Percentiles rank a stretch among this genome's conserved stretches.
These are phyloP conservation scores for Bipolaris cookei DNA, from an alignment of 2,329 filamentous ascomycete species.

Conservation along the genomic window DNA sequence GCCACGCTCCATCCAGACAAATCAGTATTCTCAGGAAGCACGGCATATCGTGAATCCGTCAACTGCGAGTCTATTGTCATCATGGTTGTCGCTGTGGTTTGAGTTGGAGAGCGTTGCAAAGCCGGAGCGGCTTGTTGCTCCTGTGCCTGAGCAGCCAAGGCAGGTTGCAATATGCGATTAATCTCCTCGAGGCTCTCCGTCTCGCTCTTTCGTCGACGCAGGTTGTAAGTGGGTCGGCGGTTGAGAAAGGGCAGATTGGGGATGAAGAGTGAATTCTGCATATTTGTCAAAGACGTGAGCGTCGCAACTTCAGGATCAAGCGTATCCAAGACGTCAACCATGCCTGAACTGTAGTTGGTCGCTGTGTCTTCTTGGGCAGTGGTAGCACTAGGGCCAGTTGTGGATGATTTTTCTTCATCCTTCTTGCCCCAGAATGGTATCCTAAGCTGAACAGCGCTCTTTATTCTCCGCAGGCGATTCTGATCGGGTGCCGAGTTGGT, in stretches of 20 bases:
- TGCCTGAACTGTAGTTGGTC: constrained; percentile 63
- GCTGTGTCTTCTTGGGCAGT: constrained; percentile 12
- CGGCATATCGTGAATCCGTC: constrained; percentile 75
- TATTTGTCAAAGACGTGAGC: constrained; percentile 82
- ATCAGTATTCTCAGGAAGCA: constrained; percentile 74
- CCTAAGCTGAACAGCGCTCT: constrained; percentile 36
- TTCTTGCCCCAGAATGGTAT: constrained; percentile 38
- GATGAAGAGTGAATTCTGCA: constrained; percentile 87
- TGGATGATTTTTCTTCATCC: constrained; percentile 18
- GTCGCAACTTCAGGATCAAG: constrained; percentile 84
- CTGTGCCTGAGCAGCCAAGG: constrained; percentile 23
- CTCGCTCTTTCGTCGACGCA: constrained; percentile 61
- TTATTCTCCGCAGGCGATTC: constrained; percentile 37
- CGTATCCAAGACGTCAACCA: constrained; percentile 72
- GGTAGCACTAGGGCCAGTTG: not conserved
- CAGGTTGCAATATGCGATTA: constrained; percentile 34
- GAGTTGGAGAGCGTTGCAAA: constrained; percentile 35
- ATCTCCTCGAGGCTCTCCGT: constrained; percentile 42
- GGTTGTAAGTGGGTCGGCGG: constrained; percentile 76
- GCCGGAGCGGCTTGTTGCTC: constrained; percentile 30
- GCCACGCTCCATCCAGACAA: constrained; percentile 76
- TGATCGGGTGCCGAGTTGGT: constrained; percentile 17
- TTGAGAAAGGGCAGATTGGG: constrained; percentile 83
- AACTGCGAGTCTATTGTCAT: constrained; percentile 71
- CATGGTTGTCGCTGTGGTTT: constrained; percentile 47